Evolutionary conservation across 73 alveolate species (phyloP), one percentile per base, ranked within the genome.

Genomic region (Urostyla sp.): DNA sequence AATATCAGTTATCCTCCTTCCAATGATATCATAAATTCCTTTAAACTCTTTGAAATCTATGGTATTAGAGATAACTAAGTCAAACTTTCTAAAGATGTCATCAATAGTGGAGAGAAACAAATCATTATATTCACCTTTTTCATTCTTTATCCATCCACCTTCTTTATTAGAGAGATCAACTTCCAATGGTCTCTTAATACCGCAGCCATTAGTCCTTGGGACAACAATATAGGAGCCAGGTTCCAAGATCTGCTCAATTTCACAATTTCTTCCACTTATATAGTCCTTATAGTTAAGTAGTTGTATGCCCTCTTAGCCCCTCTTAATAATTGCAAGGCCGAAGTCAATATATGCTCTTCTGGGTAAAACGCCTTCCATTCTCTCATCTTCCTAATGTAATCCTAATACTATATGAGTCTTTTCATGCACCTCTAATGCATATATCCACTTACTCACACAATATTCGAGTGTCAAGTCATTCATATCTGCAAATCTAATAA

Each of bases 201-300:
- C 55, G 49, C 97, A 90, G 21, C 99, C 99, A 56, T 95, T 89
- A 20, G 99, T 95, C 36, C 97, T 89, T 3, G 99, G 99, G 10
- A 97, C 90, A 31, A 97, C 88, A 28, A 95, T 73, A 77, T 97
- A 97, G 46, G 91, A 88, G 21, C 99, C 99, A 1, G 92, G 92
- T 36, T 95, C 95, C 31, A 94, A 80, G 37, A 87, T 87, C 59
- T 87, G 66, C 72, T 92, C 98, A 5, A 87, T 48, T 37, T 80
- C 83, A 20, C 72, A 53, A 44, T 93, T 73, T 87, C 98, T 74
- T 11, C 77, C 95, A 48, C 52, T 57, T 0, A n/a, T 60, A 11
- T 37, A 37, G 8, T 54, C 81, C 67, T 60, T 60, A 32, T 38
- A 61, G 21, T 66, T 72, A 5, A 85, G 80, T 5, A 77, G 40